These are phyloP conservation scores for Trichoderma gracile DNA, from an alignment of 2,329 filamentous ascomycete genomes.

Conservation along the genomic window DNA sequence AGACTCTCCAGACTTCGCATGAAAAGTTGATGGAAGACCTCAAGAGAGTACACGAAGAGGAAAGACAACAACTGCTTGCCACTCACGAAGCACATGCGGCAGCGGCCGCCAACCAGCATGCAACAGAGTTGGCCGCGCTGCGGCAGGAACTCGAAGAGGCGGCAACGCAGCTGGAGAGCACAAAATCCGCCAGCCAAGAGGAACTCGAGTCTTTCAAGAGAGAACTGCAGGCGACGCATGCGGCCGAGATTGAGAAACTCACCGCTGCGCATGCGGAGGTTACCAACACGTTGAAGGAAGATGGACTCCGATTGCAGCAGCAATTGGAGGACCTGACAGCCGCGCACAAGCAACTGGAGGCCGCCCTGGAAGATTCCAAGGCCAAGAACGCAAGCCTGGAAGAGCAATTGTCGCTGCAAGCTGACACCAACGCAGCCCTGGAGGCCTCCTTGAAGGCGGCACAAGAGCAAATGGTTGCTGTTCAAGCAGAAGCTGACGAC, in stretches of 20 bases:
- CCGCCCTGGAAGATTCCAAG: constrained; percentile 44
- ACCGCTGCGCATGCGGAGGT: constrained; percentile 46
- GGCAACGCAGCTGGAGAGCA: constrained; percentile 50
- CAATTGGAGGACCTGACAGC: constrained; percentile 48
- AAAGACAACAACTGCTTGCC: constrained; percentile 40
- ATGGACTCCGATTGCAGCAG: constrained; percentile 41
- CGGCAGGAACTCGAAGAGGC: constrained; percentile 42
- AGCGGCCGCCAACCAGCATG: not conserved
- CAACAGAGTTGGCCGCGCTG: constrained; percentile 37
- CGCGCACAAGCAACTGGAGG: constrained; percentile 43
- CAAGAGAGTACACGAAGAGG: constrained; percentile 43
- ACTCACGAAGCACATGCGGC: constrained; percentile 32
- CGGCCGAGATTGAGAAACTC: constrained; percentile 51
- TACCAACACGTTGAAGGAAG: constrained; percentile 44
- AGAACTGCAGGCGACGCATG: constrained; percentile 49
- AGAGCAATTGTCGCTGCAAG: constrained; percentile 41
- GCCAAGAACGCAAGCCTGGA: constrained; percentile 38
- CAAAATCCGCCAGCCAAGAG: constrained; percentile 46
- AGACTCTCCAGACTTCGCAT: constrained; percentile 48
- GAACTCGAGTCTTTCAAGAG: constrained; percentile 49
- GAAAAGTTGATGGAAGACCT: constrained; percentile 43
- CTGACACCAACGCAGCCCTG: constrained; percentile 40
- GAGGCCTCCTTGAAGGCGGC: constrained; percentile 42
- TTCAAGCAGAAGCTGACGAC: constrained; percentile 50
- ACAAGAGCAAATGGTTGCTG: constrained; percentile 47